These are phyloP conservation scores for Hirschfeldia incana DNA, from an alignment of 345 rosid species.

Conservation along the genomic window DNA sequence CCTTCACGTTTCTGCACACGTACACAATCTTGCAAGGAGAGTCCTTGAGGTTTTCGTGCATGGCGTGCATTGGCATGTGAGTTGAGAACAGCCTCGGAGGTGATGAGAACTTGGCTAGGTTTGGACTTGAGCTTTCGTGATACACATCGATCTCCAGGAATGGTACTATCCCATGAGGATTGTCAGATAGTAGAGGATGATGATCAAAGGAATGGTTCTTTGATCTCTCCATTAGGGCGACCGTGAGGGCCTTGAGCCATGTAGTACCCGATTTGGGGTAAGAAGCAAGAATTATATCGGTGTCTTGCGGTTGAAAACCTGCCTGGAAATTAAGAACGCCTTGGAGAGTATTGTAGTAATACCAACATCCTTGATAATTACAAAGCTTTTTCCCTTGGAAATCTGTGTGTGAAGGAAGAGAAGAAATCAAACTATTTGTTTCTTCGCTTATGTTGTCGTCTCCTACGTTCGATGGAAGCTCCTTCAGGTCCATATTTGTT, in stretches of 20 bases:
- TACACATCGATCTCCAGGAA: conserved; percentile 3
- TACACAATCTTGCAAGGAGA: conserved; percentile 37
- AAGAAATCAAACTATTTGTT: conserved; percentile 12
- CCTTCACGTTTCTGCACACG: conserved; percentile 14
- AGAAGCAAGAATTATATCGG: conserved; percentile 31
- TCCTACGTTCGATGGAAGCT: not conserved
- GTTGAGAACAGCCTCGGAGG: conserved; percentile 19
- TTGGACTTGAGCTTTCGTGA: not conserved
- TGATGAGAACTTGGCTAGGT: conserved; percentile 7
- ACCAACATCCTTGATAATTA: conserved; percentile 54
- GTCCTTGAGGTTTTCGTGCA: not conserved
- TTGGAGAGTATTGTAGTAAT: conserved; percentile 37
- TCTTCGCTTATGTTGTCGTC: not conserved
- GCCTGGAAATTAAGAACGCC: conserved; percentile 33
- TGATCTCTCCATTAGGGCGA: conserved; percentile 8
- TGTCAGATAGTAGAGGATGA: conserved; percentile 10
- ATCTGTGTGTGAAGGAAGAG: conserved; percentile 8
- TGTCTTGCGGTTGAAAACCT: conserved; percentile 20
- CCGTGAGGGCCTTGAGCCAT: conserved; percentile 27
- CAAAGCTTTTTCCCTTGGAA: not conserved
- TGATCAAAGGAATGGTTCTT: conserved; percentile 1
- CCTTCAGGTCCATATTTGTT: conserved; percentile 6
- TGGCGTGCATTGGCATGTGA: not conserved
- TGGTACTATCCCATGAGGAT: conserved; percentile 26
- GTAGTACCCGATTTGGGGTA: conserved; percentile 35